These are phyloP conservation scores for Apiospora saccharicola DNA, from an alignment of 2,329 filamentous ascomycete genomes.

Conservation along the genomic window DNA sequence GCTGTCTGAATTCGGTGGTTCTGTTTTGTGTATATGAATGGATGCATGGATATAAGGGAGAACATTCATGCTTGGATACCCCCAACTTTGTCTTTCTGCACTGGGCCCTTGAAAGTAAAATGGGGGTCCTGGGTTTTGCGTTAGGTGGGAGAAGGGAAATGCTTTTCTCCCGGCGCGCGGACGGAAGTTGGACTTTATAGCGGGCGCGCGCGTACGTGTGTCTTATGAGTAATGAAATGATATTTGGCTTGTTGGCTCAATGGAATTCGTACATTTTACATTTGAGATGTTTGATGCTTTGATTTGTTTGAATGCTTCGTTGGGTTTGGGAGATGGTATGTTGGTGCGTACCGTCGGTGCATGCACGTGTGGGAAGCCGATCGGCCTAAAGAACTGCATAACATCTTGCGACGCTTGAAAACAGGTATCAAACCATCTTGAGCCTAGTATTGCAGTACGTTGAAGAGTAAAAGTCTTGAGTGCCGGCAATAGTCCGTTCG, in stretches of 20 bases:
- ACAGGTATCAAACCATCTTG: too few species aligned
- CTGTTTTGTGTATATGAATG: neutral
- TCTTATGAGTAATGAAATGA: neutral
- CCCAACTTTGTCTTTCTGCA: constrained; percentile 18
- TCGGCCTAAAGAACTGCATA: too few species aligned
- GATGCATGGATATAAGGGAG: neutral
- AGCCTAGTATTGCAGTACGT: too few species aligned
- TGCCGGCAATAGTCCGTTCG: too few species aligned
- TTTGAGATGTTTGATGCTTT: neutral
- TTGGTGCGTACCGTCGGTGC: too few species aligned
- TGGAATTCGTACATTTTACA: neutral
- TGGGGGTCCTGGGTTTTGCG: neutral
- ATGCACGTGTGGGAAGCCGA: too few species aligned
- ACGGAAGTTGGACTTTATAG: neutral
- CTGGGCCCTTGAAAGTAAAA: neutral
- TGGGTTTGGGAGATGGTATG: neutral
- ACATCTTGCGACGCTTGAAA: too few species aligned
- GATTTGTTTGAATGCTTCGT: neutral
- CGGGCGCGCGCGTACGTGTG: neutral
- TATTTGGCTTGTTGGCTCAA: neutral
- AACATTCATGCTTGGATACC: constrained; percentile 2
- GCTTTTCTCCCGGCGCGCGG: neutral
- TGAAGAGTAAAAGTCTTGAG: too few species aligned
- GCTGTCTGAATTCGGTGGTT: neutral
- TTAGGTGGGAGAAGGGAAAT: neutral